phyloP scores from a whole-genome alignment of 2,329 filamentous ascomycete species.

The Colletotrichum sp. region DNA sequence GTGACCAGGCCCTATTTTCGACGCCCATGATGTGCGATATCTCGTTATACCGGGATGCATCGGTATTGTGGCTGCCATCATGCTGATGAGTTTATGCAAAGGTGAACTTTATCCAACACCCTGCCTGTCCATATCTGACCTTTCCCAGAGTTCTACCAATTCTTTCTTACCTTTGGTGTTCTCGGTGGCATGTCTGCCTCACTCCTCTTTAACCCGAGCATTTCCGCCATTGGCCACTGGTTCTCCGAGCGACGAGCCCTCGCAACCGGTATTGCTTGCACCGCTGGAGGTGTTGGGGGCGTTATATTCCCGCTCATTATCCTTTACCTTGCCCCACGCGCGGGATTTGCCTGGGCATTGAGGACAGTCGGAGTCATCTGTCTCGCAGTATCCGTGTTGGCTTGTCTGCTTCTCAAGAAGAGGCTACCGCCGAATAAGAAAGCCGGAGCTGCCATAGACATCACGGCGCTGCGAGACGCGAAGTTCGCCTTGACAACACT shows the following conservation, averaged over 20 bases:
- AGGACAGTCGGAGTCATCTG: constrained; percentile 33
- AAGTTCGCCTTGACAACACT: constrained; percentile 57
- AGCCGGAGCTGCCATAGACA: constrained; percentile 49
- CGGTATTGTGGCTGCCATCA: constrained; percentile 56
- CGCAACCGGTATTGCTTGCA: constrained; percentile 72
- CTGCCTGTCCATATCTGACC: not conserved
- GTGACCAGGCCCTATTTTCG: constrained; percentile 65
- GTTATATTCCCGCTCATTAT: constrained; percentile 51
- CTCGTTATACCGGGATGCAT: constrained; percentile 65
- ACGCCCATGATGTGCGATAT: constrained; percentile 66
- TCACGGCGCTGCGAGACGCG: constrained; percentile 54
- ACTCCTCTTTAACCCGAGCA: constrained; percentile 72
- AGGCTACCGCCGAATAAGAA: constrained; percentile 54
- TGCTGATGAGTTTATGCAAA: constrained; percentile 65
- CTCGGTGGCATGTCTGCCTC: constrained; percentile 70
- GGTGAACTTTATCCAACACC: constrained; percentile 28
- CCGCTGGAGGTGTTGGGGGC: constrained; percentile 66
- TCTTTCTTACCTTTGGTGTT: constrained; percentile 72
- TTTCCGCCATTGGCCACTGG: constrained; percentile 72
- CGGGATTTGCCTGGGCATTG: constrained; percentile 37
- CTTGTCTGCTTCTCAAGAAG: constrained; percentile 36
- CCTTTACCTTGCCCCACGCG: constrained; percentile 25
- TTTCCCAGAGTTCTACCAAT: constrained; percentile 66
- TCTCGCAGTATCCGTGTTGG: constrained; percentile 29
- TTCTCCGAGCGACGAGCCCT: constrained; percentile 68